Base-by-base conservation (phyloP, 1,139 yeast genomes). In the Yamadazyma triangularis region DNA sequence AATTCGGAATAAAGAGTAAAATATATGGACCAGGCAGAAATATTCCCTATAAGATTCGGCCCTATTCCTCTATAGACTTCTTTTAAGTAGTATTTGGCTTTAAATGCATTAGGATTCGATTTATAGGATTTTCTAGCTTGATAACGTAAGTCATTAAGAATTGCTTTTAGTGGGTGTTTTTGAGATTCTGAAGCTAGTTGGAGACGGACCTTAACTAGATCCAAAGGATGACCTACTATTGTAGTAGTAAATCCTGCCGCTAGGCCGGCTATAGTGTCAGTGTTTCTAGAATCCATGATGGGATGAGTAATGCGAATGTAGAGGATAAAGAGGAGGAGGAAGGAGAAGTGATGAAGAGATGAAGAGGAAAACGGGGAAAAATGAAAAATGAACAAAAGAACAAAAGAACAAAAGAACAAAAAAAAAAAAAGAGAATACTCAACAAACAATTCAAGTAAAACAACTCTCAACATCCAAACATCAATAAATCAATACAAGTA, bases 21-120 rank as follows among this genome's bases (percentile, higher is more conserved):
- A 48, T 91, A 91, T 8, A 84, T 51, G 0, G 88, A 85, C 97
- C 98, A 91, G 0, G 95, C 93, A 0, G 79, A 52, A 0, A 93
- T 77, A 42, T 88, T 87, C 0, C 97, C 98, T 0, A 85, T 34
- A 3, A 89, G 48, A 49, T 89, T 91, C 2, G 95, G 89, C 0
- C 77, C 64, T 2, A 91, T 62, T 0, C 98, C 98, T 34, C 96
- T 67, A 49, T 91, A 91, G 25, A 50, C 47, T 28, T 56, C 60
- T 13, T 26, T 18, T 7, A 18, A 9, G 9, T 18, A 18, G 9
- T 18, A 18, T 18, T 18, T 6, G 20, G 9, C 6, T 18, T 18
- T 18, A 18, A 18, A 18, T 7, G 20, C 6, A 18, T 22, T 26
- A 3, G 25, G 4, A 13, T 14, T 7, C 24, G 27, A n/a, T 26